Conservation (phyloP, 495 filamentous ascomycete species). For the Clavariopsis aquatica region DNA sequence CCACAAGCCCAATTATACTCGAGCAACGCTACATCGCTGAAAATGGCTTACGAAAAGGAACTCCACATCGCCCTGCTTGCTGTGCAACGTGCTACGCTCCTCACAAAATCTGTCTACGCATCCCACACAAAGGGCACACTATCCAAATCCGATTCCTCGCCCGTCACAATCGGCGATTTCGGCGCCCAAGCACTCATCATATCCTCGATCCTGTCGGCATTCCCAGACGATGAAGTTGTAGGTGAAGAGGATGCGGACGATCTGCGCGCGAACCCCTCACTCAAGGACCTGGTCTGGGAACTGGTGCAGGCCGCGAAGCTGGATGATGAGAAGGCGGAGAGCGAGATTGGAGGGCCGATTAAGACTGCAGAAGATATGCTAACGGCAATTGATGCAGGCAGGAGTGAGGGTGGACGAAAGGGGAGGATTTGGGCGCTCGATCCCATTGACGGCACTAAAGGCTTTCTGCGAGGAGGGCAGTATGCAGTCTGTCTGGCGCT, state of each 20-base stretch:
- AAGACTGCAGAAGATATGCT: slow-evolving; percentile 74
- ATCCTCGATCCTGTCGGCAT: slow-evolving; percentile 79
- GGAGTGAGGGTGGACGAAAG: slow-evolving; percentile 71
- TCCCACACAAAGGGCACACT: slow-evolving; percentile 89
- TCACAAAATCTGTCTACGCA: slow-evolving; percentile 92
- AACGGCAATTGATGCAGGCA: slow-evolving; percentile 79
- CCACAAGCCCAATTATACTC: background rate
- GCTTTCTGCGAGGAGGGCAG: slow-evolving; percentile 94
- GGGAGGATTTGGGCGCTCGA: slow-evolving; percentile 96
- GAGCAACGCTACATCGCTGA: slow-evolving; percentile 3
- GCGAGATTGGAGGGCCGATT: slow-evolving; percentile 71
- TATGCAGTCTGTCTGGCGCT: slow-evolving; percentile 93
- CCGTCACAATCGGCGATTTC: slow-evolving; percentile 96
- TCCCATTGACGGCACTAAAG: slow-evolving; percentile 96
- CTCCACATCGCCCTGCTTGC: slow-evolving; percentile 85
- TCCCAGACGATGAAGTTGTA: slow-evolving; percentile 87
- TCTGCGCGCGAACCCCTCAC: slow-evolving; percentile 65
- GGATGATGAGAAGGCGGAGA: slow-evolving; percentile 65
- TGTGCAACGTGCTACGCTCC: slow-evolving; percentile 81
- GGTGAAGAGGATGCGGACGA: slow-evolving; percentile 89
- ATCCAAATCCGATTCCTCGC: slow-evolving; percentile 90
- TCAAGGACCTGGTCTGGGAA: slow-evolving; percentile 77
- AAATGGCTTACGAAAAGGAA: slow-evolving; percentile 68
- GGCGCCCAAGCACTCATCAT: slow-evolving; percentile 97
- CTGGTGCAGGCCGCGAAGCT: slow-evolving; percentile 72